These are phyloP conservation scores for Eragrostis nindensis DNA, from an alignment of 176 grass and related monocot genomes.

Conservation along the genomic window DNA sequence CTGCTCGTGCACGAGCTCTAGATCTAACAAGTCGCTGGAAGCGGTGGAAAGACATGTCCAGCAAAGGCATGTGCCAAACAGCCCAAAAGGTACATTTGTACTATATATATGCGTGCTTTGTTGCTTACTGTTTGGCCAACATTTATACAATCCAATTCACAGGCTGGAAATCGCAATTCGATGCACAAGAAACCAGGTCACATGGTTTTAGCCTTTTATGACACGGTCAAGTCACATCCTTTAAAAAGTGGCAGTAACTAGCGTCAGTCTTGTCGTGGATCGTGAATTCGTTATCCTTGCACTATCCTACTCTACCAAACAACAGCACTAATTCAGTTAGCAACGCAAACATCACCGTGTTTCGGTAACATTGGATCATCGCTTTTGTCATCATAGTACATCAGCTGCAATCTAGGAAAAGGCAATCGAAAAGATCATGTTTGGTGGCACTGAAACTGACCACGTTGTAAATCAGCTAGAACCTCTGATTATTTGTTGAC, in stretches of 20 bases:
- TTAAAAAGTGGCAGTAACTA: background rate
- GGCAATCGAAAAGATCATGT: background rate
- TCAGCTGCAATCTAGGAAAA: background rate
- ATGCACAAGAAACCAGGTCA: background rate
- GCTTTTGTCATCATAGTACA: background rate
- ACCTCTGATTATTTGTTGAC: too few relatives aligned
- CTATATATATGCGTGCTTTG: slow-evolving; percentile 10
- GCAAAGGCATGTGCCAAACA: slow-evolving; percentile 26
- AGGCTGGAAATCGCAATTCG: background rate
- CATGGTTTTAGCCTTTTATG: background rate
- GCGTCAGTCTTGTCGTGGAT: background rate
- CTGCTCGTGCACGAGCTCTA: background rate
- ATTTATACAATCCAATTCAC: slow-evolving; percentile 5
- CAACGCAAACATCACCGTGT: background rate
- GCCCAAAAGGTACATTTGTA: slow-evolving; percentile 25
- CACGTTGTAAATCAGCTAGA: background rate
- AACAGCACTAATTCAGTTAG: background rate
- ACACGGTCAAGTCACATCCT: too few relatives aligned
- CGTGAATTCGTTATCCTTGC: background rate
- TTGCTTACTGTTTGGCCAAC: slow-evolving; percentile 23
- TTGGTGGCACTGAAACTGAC: background rate
- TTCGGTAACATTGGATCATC: background rate
- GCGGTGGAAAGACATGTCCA: background rate
- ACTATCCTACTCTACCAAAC: background rate
- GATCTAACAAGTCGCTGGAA: background rate